phyloP scores from a whole-genome alignment of 441 rosid species.

The Syzygium syzygioides region DNA sequence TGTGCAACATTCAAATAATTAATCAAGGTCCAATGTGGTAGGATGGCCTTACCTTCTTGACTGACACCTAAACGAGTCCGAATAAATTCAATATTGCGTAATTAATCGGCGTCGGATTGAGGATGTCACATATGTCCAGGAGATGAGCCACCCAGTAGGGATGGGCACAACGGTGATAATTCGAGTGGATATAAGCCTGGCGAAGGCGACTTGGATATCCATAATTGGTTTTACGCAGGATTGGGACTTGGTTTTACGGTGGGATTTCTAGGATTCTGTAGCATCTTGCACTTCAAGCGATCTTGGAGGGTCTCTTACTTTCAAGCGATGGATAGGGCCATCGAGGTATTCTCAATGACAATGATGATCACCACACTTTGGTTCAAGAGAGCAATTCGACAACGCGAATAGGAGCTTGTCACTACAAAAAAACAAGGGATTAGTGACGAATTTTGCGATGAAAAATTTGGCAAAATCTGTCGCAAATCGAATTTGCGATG shows the following conservation, averaged over 20 bases:
- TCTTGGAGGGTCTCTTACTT: constrained; percentile 15
- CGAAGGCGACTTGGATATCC: background rate
- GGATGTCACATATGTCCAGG: background rate
- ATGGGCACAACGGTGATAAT: fast-evolving
- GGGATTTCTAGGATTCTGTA: constrained; percentile 17
- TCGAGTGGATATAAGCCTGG: background rate
- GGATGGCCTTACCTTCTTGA: too few species aligned
- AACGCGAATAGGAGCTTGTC: background rate
- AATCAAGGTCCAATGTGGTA: too few species aligned
- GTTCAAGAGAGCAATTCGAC: background rate
- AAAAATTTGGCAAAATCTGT: too few species aligned
- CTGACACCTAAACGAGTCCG: too few species aligned
- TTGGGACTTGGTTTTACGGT: constrained; percentile 15
- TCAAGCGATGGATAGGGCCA: background rate
- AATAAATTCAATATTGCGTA: too few species aligned
- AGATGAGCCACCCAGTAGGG: background rate
- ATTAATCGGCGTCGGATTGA: too few species aligned
- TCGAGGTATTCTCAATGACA: background rate
- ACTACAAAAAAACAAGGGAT: too few species aligned
- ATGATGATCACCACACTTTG: background rate
- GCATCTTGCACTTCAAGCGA: background rate
- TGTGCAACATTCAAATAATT: too few species aligned
- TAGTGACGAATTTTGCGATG: too few species aligned
- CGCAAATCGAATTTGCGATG: too few species aligned
- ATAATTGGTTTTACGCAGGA: background rate